Evolutionary conservation across 345 rosid genomes (phyloP), one percentile per base, ranked within the genome.

Genomic region (Euphorbia peplus): DNA sequence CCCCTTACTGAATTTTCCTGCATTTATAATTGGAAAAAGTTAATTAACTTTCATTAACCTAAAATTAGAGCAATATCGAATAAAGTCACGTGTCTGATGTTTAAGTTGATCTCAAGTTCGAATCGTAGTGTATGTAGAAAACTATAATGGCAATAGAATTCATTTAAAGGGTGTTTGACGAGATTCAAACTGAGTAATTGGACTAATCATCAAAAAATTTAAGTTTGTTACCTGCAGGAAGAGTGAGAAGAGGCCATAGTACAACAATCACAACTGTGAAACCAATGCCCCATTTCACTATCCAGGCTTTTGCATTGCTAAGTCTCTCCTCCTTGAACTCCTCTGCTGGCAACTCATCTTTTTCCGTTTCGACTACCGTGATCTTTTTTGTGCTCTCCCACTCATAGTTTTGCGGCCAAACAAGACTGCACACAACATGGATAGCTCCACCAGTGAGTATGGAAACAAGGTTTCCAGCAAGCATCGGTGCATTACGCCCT

Each of bases 311-410:
- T 10, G 98, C 97, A 72, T 48, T 89, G 51, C 37, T 75, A 35
- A 93, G 81, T 70, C 86, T 86, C 74, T 90, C 97, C 63, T 90
- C 96, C 73, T 85, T 78, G 68, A 86, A 81, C 83, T 93, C 97
- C 21, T 86, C 97, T 3, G 32, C 74, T 0, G 85, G 89, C 67
- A 85, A 73, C 68, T 86, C 89, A 10, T 61, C 74, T 41, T 55
- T 60, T 9, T 75, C 89, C 77, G 83, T 86, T 75, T 90, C 98
- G 4, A 93, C 98, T 80, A 73, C 73, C 51, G 93, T 90, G 70
- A 93, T 93, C 79, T 85, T 82, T 68, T 78, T 93, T 2, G 98
- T 90, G 16, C 90, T 86, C 3, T 85, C 89, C 98, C 97, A 93
- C 21, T 85, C 84, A 50, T 90, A 90, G 65, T 87, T 84, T 47